Base-by-base conservation (phyloP, 192 early-diverging fungal genomes). In the Coemansia sp. region DNA sequence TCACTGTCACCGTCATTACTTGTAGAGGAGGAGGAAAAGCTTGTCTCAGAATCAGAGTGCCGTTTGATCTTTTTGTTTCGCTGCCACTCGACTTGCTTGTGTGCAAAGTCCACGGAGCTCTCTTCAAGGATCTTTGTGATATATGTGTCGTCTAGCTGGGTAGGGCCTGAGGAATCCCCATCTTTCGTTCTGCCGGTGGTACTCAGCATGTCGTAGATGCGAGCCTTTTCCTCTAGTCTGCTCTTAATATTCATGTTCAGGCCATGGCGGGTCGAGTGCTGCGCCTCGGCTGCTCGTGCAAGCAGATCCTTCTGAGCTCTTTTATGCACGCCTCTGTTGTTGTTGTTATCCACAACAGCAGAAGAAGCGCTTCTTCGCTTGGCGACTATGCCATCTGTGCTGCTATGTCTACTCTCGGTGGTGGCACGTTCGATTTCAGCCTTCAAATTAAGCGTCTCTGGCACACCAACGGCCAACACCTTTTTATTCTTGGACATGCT, bases 91-190 rank as follows among this genome's bases (percentile, higher is more conserved):
- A 54, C 7, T 52, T 65, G 66, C 49, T 68, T 69, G 63, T 64
- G 43, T 13, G 63, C 67, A 76, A 82, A 82, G 51, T 82, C 79
- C 22, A 82, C 74, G 13, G 79, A 65, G 71, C 71, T 69, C 55
- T 82, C 74, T 4, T 76, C 74, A 0, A 82, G 64, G 41, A 82
- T 82, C 46, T 49, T 52, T 15, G 55, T 45, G 16, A 79, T 69
- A 11, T 52, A 64, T 6, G 61, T 37, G 15, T 67, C 77, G 40
- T 67, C 77, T 19, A 79, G 57, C 19, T 61, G 61, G 9, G 46
- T 66, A 16, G 32, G 12, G 40, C 15, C 57, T 12, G 26, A 59
- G 39, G 16, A 59, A 26, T 11, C 32, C 19, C 16, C 3, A 39
- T 26, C 8, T 54, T 54, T 21, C 51, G 51, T 43, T 13, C 39